Conservation (phyloP, 805 yeast genomes). For the Tetrapisispora arboricola region DNA sequence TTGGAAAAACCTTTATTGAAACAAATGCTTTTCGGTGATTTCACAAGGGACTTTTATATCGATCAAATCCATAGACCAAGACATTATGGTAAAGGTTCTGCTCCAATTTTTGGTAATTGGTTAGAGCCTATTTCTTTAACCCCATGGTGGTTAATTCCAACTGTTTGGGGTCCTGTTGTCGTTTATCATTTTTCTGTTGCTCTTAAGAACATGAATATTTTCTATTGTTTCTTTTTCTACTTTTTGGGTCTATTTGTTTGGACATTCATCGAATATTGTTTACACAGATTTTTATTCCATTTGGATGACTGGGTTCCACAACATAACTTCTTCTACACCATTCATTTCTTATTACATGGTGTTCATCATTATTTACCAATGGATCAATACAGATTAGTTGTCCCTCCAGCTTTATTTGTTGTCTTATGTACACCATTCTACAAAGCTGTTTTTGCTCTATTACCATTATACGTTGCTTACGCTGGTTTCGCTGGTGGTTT, state of each 20-base stretch:
- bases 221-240: conserved; percentile 50
- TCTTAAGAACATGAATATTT: conserved; percentile 34
- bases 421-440: conserved; percentile 72
- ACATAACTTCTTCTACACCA: conserved; percentile 56
- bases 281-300: conserved; percentile 92
- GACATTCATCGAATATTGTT: conserved; percentile 80
- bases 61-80: conserved; percentile 97
- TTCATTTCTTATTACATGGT: conserved; percentile 90
- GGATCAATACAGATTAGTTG: conserved; percentile 86
- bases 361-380: conserved; percentile 96
- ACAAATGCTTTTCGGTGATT: conserved; percentile 69
- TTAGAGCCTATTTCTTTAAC: conserved; percentile 86
- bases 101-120: conserved; percentile 90
- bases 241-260: conserved; percentile 77
- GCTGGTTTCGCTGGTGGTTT: conserved; percentile 94
- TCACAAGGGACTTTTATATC: conserved; percentile 80
- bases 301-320: conserved; percentile 81
- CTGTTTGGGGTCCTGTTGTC: conserved; percentile 79
- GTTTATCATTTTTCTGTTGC: conserved; percentile 53
- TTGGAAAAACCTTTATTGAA: conserved; percentile 67
- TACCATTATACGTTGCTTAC: conserved; percentile 80
- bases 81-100: conserved; percentile 95
- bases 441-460: conserved; percentile 57
- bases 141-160: conserved; percentile 90
- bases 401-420: conserved; percentile 87